A percentile compares a stretch with the other conserved stretches of the same genome.
Evolutionary conservation across 164 flowering plant genomes (phyloP).

Genomic region (Umbilicus rupestris): DNA sequence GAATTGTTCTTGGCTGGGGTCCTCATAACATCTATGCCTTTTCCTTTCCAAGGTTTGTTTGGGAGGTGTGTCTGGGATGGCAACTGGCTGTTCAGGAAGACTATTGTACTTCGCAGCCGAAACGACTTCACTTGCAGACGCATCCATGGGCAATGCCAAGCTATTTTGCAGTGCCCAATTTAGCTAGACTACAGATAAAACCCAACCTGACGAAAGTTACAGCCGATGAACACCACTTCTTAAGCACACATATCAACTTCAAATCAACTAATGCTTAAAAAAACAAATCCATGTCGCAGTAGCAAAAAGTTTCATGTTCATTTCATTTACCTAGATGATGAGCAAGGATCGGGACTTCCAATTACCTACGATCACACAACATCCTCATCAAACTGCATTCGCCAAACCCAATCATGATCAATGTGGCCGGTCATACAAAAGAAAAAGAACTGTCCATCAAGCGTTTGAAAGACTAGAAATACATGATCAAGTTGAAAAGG

Average conservation of each 20-base stretch:
- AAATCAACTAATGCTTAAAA: background rate
- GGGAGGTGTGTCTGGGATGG: conserved; percentile 40
- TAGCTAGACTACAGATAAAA: background rate
- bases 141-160: conserved; percentile 89
- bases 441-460: too few relatives aligned
- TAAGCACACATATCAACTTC: background rate
- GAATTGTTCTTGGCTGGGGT: conserved; percentile 73
- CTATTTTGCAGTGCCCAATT: conserved; percentile 70
- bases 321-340: too few relatives aligned
- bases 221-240: background rate
- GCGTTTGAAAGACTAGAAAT: background rate
- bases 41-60: conserved; percentile 46
- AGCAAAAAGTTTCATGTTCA: too few relatives aligned
- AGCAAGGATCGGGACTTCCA: too few relatives aligned
- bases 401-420: too few relatives aligned
- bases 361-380: too few relatives aligned
- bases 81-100: conserved; percentile 51
- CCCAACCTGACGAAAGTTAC: background rate
- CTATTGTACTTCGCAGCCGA: background rate
- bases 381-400: too few relatives aligned
- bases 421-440: too few relatives aligned
- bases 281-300: background rate
- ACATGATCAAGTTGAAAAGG: background rate
- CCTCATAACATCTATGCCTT: conserved; percentile 74
- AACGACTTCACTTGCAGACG: background rate